Evolutionary conservation across 2,329 filamentous ascomycete species (phyloP).

Genomic region (Ilyonectria destructans): DNA sequence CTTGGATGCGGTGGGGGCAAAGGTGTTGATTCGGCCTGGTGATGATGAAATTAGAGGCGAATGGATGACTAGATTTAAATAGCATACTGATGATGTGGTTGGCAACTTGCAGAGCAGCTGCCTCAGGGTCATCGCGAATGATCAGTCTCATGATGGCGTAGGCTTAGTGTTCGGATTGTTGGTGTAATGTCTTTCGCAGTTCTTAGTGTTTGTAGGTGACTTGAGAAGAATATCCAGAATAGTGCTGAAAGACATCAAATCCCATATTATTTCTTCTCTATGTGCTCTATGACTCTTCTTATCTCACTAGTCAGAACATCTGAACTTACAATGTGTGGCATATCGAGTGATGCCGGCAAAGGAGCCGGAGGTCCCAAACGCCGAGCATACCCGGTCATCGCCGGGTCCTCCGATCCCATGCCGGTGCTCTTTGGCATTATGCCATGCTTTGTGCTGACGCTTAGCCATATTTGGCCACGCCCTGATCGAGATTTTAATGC

Average conservation of each 20-base stretch:
- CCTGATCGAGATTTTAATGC: not conserved
- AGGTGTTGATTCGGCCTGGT: constrained; percentile 56
- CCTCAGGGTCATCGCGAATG: not conserved
- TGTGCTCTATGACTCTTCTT: not conserved
- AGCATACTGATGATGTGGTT: not conserved
- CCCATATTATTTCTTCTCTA: not conserved
- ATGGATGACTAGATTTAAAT: not conserved
- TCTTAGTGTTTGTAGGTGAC: not conserved
- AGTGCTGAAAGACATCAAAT: not conserved
- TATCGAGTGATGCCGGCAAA: not conserved
- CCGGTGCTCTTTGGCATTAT: not conserved
- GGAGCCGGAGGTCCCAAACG: not conserved
- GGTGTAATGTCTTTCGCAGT: not conserved
- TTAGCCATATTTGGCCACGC: not conserved
- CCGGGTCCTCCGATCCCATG: not conserved
- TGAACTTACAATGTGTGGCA: not conserved
- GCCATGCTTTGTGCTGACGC: not conserved
- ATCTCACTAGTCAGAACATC: not conserved
- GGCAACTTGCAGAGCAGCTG: not conserved
- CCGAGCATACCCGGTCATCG: not conserved
- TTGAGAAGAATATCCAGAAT: not conserved
- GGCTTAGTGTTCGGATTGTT: too few relatives aligned
- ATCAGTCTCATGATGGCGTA: not conserved
- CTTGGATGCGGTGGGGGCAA: constrained; percentile 39
- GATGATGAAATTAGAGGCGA: not conserved